Evolutionary conservation across 306 rosid species (phyloP).

Genomic region (Dalbergia cochinchinensis): DNA sequence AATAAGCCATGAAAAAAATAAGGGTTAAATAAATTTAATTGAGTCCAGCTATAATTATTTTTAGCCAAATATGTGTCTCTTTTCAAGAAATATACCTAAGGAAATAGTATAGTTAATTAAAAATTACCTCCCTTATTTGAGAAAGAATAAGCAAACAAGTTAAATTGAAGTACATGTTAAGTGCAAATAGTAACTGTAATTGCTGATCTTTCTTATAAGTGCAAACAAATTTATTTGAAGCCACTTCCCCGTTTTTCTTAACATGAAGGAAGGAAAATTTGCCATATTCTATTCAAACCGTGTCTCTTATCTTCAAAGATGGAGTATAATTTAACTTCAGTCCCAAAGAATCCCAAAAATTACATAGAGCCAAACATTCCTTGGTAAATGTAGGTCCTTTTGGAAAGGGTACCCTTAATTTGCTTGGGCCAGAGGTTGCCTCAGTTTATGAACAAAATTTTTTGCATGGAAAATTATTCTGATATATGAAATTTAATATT

Average conservation of each 20-base stretch:
- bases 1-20: background rate
- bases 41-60: background rate
- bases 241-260: background rate
- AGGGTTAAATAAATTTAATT: background rate
- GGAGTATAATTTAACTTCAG: background rate
- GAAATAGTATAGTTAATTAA: background rate
- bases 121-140: background rate
- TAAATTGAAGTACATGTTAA: background rate
- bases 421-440: background rate
- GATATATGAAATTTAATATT: no score
- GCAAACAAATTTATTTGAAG: background rate
- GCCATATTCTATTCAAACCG: background rate
- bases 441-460: background rate
- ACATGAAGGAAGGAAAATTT: background rate
- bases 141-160: conserved; percentile 13
- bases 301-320: background rate
- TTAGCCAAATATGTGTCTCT: background rate
- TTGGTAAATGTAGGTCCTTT: background rate
- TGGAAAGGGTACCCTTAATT: background rate
- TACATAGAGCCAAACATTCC: conserved; percentile 22
- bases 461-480: no score
- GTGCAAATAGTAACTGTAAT: conserved; percentile 1
- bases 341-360: background rate
- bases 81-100: background rate
- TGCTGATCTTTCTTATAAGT: background rate